phyloP scores from a whole-genome alignment of 2,329 filamentous ascomycete species.

The Rugonectria rugulosa region DNA sequence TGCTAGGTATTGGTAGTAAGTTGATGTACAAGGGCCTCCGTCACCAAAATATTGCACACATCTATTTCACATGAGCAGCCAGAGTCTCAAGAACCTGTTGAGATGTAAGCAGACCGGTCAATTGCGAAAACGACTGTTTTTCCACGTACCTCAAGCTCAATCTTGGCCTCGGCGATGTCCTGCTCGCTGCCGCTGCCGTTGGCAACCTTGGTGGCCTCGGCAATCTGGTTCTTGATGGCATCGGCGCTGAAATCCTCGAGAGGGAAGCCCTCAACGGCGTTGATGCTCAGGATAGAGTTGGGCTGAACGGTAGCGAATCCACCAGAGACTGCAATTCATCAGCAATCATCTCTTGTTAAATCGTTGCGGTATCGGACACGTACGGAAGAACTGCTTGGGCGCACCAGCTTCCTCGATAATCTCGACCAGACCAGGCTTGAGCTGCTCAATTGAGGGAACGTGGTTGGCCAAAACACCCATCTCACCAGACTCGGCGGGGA shows the following conservation, averaged over 20 bases:
- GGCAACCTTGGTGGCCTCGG: slow-evolving; percentile 95
- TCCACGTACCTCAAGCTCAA: slow-evolving; percentile 86
- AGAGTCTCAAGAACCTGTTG: slow-evolving; percentile 81
- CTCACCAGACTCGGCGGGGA: slow-evolving; percentile 96
- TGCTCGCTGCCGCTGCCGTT: slow-evolving; percentile 91
- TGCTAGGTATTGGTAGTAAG: slow-evolving; percentile 46
- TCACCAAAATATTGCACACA: slow-evolving; percentile 57
- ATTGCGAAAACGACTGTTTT: slow-evolving; percentile 1
- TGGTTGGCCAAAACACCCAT: slow-evolving; percentile 99
- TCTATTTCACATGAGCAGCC: slow-evolving; percentile 82
- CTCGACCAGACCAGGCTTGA: slow-evolving; percentile 96
- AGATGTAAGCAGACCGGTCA: slow-evolving; percentile 46
- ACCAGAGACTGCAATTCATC: slow-evolving; percentile 75
- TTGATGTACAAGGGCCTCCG: slow-evolving; percentile 54
- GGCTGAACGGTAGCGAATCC: slow-evolving; percentile 98
- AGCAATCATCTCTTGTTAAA: slow-evolving; percentile 21
- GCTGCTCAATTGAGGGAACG: slow-evolving; percentile 98
- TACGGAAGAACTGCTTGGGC: slow-evolving; percentile 98
- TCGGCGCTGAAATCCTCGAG: slow-evolving; percentile 97
- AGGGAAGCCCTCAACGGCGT: slow-evolving; percentile 93
- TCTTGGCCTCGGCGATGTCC: slow-evolving; percentile 98
- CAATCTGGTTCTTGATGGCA: slow-evolving; percentile 85
- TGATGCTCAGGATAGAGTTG: slow-evolving; percentile 94
- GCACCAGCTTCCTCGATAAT: slow-evolving; percentile 90
- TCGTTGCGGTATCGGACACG: slow-evolving; percentile 49